Percentiles rank a stretch among this genome's conserved stretches.
phyloP scores from a whole-genome alignment of 441 rosid genomes.

The Bruguiera hainesii region DNA sequence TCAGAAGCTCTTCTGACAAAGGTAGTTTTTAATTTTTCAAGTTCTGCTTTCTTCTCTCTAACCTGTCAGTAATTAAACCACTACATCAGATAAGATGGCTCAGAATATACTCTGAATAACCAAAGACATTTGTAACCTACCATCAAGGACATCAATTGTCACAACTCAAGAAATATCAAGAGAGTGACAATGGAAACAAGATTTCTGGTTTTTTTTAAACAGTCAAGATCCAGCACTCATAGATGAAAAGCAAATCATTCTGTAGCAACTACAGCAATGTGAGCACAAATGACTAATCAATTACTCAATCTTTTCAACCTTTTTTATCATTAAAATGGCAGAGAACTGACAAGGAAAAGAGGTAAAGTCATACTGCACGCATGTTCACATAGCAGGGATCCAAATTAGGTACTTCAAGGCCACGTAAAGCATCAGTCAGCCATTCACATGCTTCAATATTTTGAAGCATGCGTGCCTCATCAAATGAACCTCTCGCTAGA shows the following conservation, averaged over 20 bases:
- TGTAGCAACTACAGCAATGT: too few relatives aligned
- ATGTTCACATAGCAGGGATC: conserved; percentile 77
- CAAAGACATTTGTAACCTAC: background rate
- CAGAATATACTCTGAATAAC: background rate
- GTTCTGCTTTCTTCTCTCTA: conserved; percentile 87
- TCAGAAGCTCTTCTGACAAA: conserved; percentile 95
- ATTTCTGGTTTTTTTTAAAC: background rate
- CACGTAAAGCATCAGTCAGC: conserved; percentile 77
- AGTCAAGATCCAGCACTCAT: too few relatives aligned
- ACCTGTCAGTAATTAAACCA: conserved; percentile 50
- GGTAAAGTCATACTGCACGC: conserved; percentile 70
- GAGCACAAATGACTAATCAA: background rate
- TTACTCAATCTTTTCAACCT: conserved; percentile 7
- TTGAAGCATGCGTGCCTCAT: conserved; percentile 86
- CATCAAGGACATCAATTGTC: background rate
- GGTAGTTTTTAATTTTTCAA: conserved; percentile 70
- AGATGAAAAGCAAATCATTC: too few relatives aligned
- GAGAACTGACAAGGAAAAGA: conserved; percentile 11
- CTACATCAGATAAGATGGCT: conserved; percentile 11
- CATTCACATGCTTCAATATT: conserved; percentile 99
- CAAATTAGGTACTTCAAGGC: conserved; percentile 81
- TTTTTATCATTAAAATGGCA: conserved; percentile 10
- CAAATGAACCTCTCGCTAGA: conserved; percentile 90
- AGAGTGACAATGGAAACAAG: background rate
- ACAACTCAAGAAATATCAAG: background rate